Base-by-base conservation (phyloP, 331 rosid genomes). In the Stylosanthes scabra region DNA sequence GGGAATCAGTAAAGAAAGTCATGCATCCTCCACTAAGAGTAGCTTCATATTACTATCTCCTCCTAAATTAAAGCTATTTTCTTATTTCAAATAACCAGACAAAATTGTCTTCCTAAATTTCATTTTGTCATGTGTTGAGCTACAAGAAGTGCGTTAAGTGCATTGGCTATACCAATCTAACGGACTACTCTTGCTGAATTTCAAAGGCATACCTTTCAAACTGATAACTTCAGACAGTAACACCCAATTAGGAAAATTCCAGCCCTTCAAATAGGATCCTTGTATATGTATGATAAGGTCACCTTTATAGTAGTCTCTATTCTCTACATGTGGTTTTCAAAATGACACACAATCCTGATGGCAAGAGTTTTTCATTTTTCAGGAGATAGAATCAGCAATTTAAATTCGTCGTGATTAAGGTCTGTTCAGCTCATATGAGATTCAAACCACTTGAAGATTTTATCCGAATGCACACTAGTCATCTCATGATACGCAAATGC, bases 401-500 rank as follows among this genome's bases (percentile, higher is more conserved):
- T 28, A 62, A 72, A 57, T 46, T 52, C 13, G 25, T 40, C 14
- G 9, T 46, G 34, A 34, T n/a, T 15, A 63, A 59, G 56, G 50
- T 50, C 56, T 52, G 13, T 39, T 89, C 81, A 93, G 77, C 69
- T 74, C 78, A 84, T 66, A 78, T 91, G 96, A 80, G 90, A 81
- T 74, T 88, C 85, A 79, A 85, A 86, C 99, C 97, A 94, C 68
- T 78, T 83, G 55, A 87, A 82, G 57, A 91, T 89, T 60, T 83
- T 78, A 54, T 91, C 97, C 51, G 86, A 75, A 45, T 89, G 85
- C 55, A 87, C 64, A 62, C 99, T 91, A 16, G 90, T 88, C 96
- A 91, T 91, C 88, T 94, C 97, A 74, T 91, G 97, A 66, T 55
- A 76, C 47, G 96, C 92, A 75, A 80, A 94, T 72, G 99, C 97